Evolutionary conservation across 192 early-diverging fungal genomes (phyloP).

Genomic region (Ramicandelaber brevisporus): DNA sequence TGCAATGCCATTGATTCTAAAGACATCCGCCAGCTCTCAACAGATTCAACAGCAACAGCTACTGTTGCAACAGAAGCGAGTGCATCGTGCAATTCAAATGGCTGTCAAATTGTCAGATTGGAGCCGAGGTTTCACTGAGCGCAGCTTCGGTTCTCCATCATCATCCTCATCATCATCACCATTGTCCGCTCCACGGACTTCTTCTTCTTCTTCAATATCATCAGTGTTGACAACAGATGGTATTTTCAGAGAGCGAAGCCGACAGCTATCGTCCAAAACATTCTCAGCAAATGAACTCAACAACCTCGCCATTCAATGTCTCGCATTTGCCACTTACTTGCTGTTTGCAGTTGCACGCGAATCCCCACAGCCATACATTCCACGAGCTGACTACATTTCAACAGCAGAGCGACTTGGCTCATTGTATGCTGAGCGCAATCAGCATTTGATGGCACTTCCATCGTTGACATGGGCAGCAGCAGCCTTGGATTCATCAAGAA

Average conservation of each 20-base stretch:
- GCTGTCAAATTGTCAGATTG: constrained; percentile 15
- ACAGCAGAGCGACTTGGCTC: no score
- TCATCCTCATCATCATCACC: constrained; percentile 12
- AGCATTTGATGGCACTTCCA: no score
- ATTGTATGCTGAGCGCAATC: no score
- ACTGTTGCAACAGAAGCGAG: no score
- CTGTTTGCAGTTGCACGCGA: constrained; percentile 3
- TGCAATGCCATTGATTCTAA: background rate
- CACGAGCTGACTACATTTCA: constrained; percentile 12
- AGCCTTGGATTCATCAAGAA: no score
- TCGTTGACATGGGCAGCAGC: no score
- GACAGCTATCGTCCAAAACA: constrained; percentile 11
- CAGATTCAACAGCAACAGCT: constrained; percentile 7
- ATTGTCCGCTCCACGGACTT: constrained; percentile 20
- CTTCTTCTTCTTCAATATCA: constrained; percentile 15
- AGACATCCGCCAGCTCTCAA: constrained; percentile 1
- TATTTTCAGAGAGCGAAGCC: no score
- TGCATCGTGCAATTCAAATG: constrained; percentile 10
- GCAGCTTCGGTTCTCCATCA: constrained; percentile 10
- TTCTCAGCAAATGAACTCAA: constrained; percentile 12
- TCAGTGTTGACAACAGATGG: no score
- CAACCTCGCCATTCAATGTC: constrained; percentile 9
- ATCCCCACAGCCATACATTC: background rate
- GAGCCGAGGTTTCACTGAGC: no score
- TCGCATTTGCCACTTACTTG: constrained; percentile 4